Percentiles rank a stretch among this genome's conserved stretches.
phyloP scores from a whole-genome alignment of 495 filamentous ascomycete genomes.

The Hypoxylon crocopeplum region DNA sequence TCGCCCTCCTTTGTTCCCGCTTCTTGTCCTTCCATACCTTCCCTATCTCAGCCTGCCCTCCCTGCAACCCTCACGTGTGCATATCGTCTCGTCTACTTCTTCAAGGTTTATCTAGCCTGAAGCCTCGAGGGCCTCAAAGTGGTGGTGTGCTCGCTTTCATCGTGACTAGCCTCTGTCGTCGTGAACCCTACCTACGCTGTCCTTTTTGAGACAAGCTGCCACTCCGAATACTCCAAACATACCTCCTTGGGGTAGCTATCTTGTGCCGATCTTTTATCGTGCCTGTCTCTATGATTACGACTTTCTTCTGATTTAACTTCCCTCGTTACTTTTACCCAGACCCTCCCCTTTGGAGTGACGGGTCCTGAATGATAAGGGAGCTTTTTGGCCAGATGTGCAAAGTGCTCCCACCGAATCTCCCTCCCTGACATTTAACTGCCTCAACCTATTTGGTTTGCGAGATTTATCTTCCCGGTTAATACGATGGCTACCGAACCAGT shows the following conservation, averaged over 20 bases:
- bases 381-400: conserved; percentile 26
- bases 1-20: conserved; percentile 8
- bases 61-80: conserved; percentile 39
- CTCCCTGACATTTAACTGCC: conserved; percentile 14
- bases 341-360: conserved; percentile 2
- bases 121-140: conserved; percentile 9
- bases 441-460: conserved; percentile 8
- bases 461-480: conserved; percentile 9
- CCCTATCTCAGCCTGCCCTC: conserved; percentile 24
- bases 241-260: conserved; percentile 2
- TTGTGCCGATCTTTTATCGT: conserved; percentile 17
- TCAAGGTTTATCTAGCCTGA: conserved; percentile 32
- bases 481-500: conserved; percentile 41
- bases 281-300: conserved; percentile 26
- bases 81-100: conserved; percentile 11
- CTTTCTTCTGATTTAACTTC: conserved; percentile 17
- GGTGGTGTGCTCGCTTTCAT: conserved; percentile 34
- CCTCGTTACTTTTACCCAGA: not conserved
- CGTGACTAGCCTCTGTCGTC: conserved; percentile 30
- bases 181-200: conserved; percentile 25
- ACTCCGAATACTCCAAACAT: not conserved
- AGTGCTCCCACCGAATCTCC: conserved; percentile 22
- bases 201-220: conserved; percentile 18
- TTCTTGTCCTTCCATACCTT: conserved; percentile 33
- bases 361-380: conserved; percentile 29